These are phyloP conservation scores for Trypanosoma vivax DNA, from an alignment of 208 protist genomes.

Conservation along the genomic window DNA sequence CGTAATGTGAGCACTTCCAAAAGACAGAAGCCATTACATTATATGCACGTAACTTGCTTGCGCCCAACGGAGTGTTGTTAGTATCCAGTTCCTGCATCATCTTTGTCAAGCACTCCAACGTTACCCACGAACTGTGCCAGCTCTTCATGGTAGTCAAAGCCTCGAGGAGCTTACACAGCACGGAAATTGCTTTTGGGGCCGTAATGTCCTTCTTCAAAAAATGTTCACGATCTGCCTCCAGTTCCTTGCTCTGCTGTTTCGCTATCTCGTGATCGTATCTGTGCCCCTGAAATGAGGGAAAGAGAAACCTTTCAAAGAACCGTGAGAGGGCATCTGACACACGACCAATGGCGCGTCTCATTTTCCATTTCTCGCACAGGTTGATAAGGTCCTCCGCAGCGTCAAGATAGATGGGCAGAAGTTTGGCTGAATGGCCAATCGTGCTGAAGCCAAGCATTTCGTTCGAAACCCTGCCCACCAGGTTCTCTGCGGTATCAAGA, in stretches of 20 bases:
- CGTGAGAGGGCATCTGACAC: conserved; percentile 27
- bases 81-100: conserved; percentile 37
- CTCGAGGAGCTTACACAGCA: conserved; percentile 51
- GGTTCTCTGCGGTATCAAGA: conserved; percentile 38
- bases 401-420: conserved; percentile 64
- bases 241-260: conserved; percentile 20
- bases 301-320: conserved; percentile 38
- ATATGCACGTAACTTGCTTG: conserved; percentile 31
- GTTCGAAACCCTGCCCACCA: conserved; percentile 24
- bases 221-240: conserved; percentile 37
- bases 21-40: conserved; percentile 59
- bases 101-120: conserved; percentile 51
- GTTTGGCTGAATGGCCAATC: conserved; percentile 51
- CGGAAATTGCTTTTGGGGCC: conserved; percentile 33
- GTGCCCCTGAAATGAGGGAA: conserved; percentile 25
- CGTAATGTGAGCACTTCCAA: conserved; percentile 52
- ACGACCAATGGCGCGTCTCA: conserved; percentile 34
- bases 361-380: conserved; percentile 48
- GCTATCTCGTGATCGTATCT: conserved; percentile 15
- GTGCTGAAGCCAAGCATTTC: conserved; percentile 47
- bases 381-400: conserved; percentile 40
- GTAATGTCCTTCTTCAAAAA: conserved; percentile 40
- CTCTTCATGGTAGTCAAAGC: conserved; percentile 32
- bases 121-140: conserved; percentile 43
- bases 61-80: conserved; percentile 6